phyloP scores from a whole-genome alignment of 2,329 filamentous ascomycete species.

The Fusarium stilboides region DNA sequence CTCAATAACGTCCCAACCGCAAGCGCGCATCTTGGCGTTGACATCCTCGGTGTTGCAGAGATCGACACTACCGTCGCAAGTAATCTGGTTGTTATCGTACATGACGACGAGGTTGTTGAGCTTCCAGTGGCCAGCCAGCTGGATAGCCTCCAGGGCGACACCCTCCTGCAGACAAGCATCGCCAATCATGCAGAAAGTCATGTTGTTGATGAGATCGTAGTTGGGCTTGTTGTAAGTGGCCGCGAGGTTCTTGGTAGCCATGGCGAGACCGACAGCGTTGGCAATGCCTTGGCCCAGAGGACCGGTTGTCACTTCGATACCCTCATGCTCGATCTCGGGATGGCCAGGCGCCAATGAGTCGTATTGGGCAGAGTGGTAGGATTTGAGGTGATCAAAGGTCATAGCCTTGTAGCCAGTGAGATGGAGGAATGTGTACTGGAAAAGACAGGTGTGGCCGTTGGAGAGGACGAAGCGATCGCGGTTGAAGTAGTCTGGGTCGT shows the following conservation, averaged over 20 bases:
- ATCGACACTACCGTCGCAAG: constrained; percentile 71
- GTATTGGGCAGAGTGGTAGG: constrained; percentile 62
- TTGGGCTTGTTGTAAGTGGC: constrained; percentile 67
- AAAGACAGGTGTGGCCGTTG: constrained; percentile 71
- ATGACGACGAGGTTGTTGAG: constrained; percentile 71
- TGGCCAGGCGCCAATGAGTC: constrained; percentile 69
- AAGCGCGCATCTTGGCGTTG: constrained; percentile 71
- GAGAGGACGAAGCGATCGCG: constrained; percentile 75
- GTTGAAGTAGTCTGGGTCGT: constrained; percentile 71
- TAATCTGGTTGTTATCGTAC: constrained; percentile 74
- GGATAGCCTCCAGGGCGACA: constrained; percentile 70
- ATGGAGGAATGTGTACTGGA: constrained; percentile 69
- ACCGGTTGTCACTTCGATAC: constrained; percentile 72
- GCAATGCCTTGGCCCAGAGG: constrained; percentile 73
- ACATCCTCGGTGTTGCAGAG: constrained; percentile 69
- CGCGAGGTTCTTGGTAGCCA: constrained; percentile 69
- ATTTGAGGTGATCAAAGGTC: constrained; percentile 71
- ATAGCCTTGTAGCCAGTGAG: constrained; percentile 68
- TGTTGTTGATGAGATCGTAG: constrained; percentile 65
- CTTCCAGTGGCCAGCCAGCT: constrained; percentile 68
- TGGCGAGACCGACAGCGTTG: constrained; percentile 72
- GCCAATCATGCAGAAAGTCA: constrained; percentile 71
- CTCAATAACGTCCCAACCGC: constrained; percentile 70
- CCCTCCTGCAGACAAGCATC: constrained; percentile 73
- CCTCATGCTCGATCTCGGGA: constrained; percentile 71